phyloP scores from a whole-genome alignment of 2,329 filamentous ascomycete species.

The Escovopsis weberi region DNA sequence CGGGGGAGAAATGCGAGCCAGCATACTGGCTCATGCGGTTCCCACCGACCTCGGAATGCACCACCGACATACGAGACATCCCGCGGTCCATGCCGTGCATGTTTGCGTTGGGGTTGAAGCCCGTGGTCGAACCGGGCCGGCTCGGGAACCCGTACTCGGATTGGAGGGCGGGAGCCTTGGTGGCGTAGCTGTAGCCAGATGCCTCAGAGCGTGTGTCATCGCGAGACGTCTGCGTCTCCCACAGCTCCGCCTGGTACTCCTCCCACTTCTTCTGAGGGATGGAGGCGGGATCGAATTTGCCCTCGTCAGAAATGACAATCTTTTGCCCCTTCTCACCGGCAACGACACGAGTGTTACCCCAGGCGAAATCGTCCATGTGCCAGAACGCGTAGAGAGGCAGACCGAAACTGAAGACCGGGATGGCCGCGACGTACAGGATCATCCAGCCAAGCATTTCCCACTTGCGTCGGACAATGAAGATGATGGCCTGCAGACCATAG shows the following conservation, averaged over 20 bases:
- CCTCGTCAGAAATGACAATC: slow-evolving; percentile 87
- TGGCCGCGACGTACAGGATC: slow-evolving; percentile 83
- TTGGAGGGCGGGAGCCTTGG: slow-evolving; percentile 52
- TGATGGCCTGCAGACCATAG: slow-evolving; percentile 91
- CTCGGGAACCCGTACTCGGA: slow-evolving; percentile 58
- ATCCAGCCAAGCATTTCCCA: slow-evolving; percentile 99
- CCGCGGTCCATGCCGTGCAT: slow-evolving; percentile 37
- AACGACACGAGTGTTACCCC: slow-evolving; percentile 97
- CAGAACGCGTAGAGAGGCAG: slow-evolving; percentile 93
- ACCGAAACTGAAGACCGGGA: slow-evolving; percentile 81
- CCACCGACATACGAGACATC: slow-evolving; percentile 64
- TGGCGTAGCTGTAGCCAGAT: slow-evolving; percentile 89
- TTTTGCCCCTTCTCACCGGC: slow-evolving; percentile 88
- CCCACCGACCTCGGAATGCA: slow-evolving; percentile 50
- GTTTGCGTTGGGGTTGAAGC: slow-evolving; percentile 29
- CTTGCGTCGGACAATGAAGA: slow-evolving; percentile 91
- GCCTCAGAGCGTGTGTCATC: slow-evolving; percentile 72
- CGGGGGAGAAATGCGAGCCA: slow-evolving; percentile 42
- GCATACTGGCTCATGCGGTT: slow-evolving; percentile 48
- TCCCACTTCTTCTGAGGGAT: slow-evolving; percentile 99
- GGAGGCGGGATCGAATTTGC: slow-evolving; percentile 84
- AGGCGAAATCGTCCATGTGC: slow-evolving; percentile 99
- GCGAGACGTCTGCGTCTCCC: slow-evolving; percentile 82
- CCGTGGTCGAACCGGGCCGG: slow-evolving; percentile 41
- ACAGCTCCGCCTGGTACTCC: slow-evolving; percentile 94